Evolutionary conservation across 1,139 yeast genomes (phyloP).

Genomic region (Suhomyces maxii): DNA sequence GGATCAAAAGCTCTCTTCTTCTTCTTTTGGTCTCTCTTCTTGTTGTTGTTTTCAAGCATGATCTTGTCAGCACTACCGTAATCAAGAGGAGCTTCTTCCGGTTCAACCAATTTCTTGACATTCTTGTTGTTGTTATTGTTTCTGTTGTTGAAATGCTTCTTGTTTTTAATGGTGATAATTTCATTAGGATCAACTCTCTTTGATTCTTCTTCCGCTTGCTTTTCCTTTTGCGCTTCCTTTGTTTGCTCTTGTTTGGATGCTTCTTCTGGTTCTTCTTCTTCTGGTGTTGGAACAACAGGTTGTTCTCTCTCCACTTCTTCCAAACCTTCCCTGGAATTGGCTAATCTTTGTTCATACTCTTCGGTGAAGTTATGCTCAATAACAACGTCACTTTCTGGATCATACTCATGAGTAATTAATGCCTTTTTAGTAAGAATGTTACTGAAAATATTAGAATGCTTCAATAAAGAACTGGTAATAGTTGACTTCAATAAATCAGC

Average conservation of each 20-base stretch:
- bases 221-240: slow-evolving; percentile 8
- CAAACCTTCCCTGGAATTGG: slow-evolving; percentile 20
- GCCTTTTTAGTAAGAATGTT: slow-evolving; percentile 3
- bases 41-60: slow-evolving; percentile 29
- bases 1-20: slow-evolving; percentile 64
- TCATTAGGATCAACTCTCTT: slow-evolving; percentile 43
- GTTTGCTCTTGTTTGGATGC: slow-evolving; percentile 10
- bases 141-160: slow-evolving; percentile 17
- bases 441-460: slow-evolving; percentile 17
- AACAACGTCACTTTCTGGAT: slow-evolving; percentile 15
- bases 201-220: slow-evolving; percentile 6
- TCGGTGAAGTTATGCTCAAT: slow-evolving; percentile 21
- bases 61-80: slow-evolving; percentile 52
- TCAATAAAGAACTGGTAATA: slow-evolving; percentile 11
- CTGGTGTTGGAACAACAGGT: slow-evolving; percentile 2
- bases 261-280: slow-evolving; percentile 9
- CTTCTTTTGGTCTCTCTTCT: slow-evolving; percentile 14
- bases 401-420: slow-evolving; percentile 22
- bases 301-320: slow-evolving; percentile 15
- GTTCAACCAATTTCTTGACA: slow-evolving; percentile 10
- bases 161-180: slow-evolving; percentile 53
- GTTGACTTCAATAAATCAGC: slow-evolving; percentile 4
- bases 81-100: slow-evolving; percentile 31
- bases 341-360: slow-evolving; percentile 18
- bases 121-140: slow-evolving; percentile 6